Base-by-base conservation (phyloP, 1,284 basidiomycete species). In the Crucibulum parvulum region DNA sequence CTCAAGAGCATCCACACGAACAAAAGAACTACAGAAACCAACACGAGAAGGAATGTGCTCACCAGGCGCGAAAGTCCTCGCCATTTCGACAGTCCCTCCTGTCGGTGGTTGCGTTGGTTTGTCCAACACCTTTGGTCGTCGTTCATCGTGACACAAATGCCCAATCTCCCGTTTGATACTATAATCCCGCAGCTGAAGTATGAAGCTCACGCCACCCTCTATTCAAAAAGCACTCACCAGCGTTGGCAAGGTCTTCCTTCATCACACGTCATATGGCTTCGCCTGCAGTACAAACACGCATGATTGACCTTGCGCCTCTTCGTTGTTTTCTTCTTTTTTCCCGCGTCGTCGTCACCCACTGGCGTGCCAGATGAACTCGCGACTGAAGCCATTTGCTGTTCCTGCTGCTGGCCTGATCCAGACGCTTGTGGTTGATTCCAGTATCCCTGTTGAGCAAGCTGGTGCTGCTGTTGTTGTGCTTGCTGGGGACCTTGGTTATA, bases 251-350 rank as follows among this genome's bases (percentile, higher is more conserved):
- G 95, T 51, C 94, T 81, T 18, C 90, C 90, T 66, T 95, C 93
- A 72, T 96, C 93, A 78, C 94, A 96, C 8, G 93, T 95, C 94
- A 96, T 94, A 86, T 95, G 91, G 84, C 93, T 95, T 61, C 95
- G 81, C 66, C 95, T 84, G 77, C 95, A 98, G 78, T 97, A 98
- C 53, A 98, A 83, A 74, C 96, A 98, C 1, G 95, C 95, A 78
- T 93, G 91, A 76, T 94, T 95, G 60, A 93, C 91, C 73, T 94
- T 94, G 59, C 91, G 79, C 66, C 92, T 80, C 76, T 92, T 92
- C 34, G 85, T 81, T 7, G 79, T 73, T 69, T 89, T 87, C 77
- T 89, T 88, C 76, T 84, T 86, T 68, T 79, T 80, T 13, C 75
- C 76, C 10, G 66, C 66, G 41, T 74, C 75, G 38, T 79, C 79